A percentile compares a stretch with the other conserved stretches of the same genome.
Conservation (phyloP, 495 filamentous ascomycete genomes). For the Penicillium bialowiezense region DNA sequence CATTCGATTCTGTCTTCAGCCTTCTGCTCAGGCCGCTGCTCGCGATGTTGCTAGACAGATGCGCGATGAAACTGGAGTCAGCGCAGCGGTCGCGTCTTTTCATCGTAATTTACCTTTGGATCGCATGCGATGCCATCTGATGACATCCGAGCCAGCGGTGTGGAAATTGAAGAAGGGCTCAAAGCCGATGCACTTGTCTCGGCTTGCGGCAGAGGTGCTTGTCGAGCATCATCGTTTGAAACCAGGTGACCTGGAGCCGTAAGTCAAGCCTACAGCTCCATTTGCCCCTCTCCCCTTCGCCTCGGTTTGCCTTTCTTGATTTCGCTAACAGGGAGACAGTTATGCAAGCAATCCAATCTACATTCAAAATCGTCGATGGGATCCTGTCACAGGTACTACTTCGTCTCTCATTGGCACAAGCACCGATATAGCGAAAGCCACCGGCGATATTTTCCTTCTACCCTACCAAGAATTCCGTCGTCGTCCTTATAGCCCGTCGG, state of each 20-base stretch:
- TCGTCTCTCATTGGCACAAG: constrained; percentile 29
- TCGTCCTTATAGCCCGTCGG: not conserved
- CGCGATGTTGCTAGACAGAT: constrained; percentile 59
- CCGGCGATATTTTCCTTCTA: constrained; percentile 29
- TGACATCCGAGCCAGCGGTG: constrained; percentile 60
- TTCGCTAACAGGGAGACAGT: not conserved
- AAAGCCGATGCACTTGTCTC: not conserved
- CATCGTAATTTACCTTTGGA: constrained; percentile 58
- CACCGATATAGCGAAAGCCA: constrained; percentile 25
- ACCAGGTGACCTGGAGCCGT: not conserved
- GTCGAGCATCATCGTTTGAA: not conserved
- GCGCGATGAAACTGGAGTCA: constrained; percentile 64
- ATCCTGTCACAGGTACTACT: constrained; percentile 45
- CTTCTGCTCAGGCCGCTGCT: constrained; percentile 53
- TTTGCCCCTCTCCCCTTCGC: not conserved
- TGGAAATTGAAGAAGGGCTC: constrained; percentile 56
- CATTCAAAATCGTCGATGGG: constrained; percentile 38
- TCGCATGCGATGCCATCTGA: constrained; percentile 65
- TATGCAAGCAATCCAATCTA: constrained; percentile 19
- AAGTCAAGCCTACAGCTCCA: not conserved
- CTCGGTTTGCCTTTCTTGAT: not conserved
- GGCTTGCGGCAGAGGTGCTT: not conserved
- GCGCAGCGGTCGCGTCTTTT: constrained; percentile 67
- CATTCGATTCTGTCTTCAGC: constrained; percentile 60
- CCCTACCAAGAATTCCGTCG: constrained; percentile 31